Evolutionary conservation across 1,284 basidiomycete species (phyloP).

Genomic region (Waitea zeae): DNA sequence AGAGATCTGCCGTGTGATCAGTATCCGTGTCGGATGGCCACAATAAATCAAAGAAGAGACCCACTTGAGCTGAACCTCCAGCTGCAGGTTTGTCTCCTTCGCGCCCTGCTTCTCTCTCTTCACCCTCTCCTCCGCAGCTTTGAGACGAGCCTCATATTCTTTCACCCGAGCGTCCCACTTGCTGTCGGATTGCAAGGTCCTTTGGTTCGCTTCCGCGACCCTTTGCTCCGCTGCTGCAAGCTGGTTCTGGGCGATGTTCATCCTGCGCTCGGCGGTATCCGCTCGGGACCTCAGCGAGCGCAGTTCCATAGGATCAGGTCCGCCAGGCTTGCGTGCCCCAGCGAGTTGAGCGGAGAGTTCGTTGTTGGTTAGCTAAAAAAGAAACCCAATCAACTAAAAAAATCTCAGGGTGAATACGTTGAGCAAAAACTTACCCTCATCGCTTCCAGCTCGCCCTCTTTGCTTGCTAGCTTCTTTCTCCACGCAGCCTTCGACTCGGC

Average conservation of each 20-base stretch:
- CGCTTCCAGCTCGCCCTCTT: conserved; percentile 82
- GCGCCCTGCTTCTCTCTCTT: conserved; percentile 91
- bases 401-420: neutral
- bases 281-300: conserved; percentile 57
- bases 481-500: conserved; percentile 75
- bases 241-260: conserved; percentile 71
- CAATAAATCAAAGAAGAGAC: conserved; percentile 11
- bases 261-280: conserved; percentile 66
- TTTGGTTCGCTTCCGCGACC: conserved; percentile 54
- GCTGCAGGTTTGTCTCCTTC: conserved; percentile 65
- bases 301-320: conserved; percentile 54
- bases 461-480: conserved; percentile 67
- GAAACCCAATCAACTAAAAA: neutral
- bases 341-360: conserved; percentile 68
- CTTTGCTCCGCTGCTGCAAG: conserved; percentile 71
- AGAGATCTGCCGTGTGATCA: conserved; percentile 27
- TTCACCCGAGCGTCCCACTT: conserved; percentile 90
- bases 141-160: conserved; percentile 76
- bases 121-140: conserved; percentile 81
- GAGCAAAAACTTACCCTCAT: conserved; percentile 37
- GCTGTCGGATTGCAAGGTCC: conserved; percentile 48
- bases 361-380: conserved; percentile 50
- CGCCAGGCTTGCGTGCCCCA: conserved; percentile 44
- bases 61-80: conserved; percentile 56
- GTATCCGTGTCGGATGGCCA: no score